phyloP scores from a whole-genome alignment of 805 yeast genomes.

The Lachancea waltii region DNA sequence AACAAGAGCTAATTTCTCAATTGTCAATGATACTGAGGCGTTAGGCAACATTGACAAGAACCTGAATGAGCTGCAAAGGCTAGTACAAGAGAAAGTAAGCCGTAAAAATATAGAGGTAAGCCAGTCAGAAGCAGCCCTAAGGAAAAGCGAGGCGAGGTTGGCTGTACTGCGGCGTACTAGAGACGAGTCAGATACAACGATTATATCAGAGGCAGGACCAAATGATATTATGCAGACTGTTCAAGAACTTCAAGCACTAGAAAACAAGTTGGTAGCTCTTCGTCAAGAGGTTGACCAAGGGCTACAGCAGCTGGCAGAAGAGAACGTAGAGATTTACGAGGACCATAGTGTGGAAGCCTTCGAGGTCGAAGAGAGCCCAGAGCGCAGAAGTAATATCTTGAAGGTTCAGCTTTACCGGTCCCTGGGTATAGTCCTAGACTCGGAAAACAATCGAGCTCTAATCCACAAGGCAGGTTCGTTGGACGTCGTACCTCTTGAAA shows the following conservation, averaged over 20 bases:
- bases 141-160: constrained; percentile 5
- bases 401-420: constrained; percentile 55
- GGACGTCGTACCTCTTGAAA: constrained; percentile 45
- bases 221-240: constrained; percentile 19
- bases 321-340: background rate
- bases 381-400: constrained; percentile 30
- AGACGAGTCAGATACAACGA: background rate
- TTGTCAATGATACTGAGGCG: constrained; percentile 11
- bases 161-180: constrained; percentile 3
- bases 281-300: constrained; percentile 19
- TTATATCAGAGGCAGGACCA: constrained; percentile 4
- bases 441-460: constrained; percentile 38
- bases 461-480: constrained; percentile 43
- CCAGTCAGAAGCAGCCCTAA: background rate
- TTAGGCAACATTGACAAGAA: constrained; percentile 2
- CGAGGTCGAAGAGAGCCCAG: constrained; percentile 19
- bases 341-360: background rate
- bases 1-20: constrained; percentile 23
- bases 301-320: constrained; percentile 14
- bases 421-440: constrained; percentile 49
- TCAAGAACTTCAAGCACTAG: constrained; percentile 21
- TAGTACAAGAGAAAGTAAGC: constrained; percentile 3
- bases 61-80: constrained; percentile 5
- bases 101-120: constrained; percentile 4
- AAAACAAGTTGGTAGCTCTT: constrained; percentile 16